These are phyloP conservation scores for Epichloe bromicola DNA, from an alignment of 2,329 filamentous ascomycete genomes.

Conservation along the genomic window DNA sequence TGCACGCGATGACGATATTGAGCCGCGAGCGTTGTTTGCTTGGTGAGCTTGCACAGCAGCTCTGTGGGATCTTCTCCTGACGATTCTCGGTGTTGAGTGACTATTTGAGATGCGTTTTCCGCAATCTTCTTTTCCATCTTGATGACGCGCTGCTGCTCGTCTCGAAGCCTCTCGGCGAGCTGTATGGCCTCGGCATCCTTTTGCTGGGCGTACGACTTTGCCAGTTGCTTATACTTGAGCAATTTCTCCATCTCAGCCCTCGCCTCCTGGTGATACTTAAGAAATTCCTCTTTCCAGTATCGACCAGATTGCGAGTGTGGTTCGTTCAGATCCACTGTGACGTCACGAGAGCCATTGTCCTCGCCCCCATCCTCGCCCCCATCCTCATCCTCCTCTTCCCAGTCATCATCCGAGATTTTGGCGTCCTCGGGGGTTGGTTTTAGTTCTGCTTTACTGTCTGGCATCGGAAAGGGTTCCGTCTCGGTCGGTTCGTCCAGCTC, in stretches of 20 bases:
- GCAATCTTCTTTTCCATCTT: conserved; percentile 50
- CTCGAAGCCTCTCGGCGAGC: conserved; percentile 50
- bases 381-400: conserved; percentile 33
- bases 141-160: conserved; percentile 53
- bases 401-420: conserved; percentile 29
- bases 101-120: conserved; percentile 46
- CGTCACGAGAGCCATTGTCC: conserved; percentile 39
- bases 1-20: conserved; percentile 48
- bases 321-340: conserved; percentile 58
- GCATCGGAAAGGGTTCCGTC: conserved; percentile 22
- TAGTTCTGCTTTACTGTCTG: conserved; percentile 8
- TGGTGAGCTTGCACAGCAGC: conserved; percentile 39
- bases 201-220: conserved; percentile 65
- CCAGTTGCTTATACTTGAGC: conserved; percentile 65
- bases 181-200: conserved; percentile 62
- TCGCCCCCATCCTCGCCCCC: conserved; percentile 22
- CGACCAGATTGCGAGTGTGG: conserved; percentile 62
- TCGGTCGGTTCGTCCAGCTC: conserved; percentile 34
- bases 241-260: conserved; percentile 64
- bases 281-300: conserved; percentile 71
- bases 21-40: conserved; percentile 42
- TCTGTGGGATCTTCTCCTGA: conserved; percentile 32
- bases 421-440: neutral
- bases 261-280: conserved; percentile 60
- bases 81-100: conserved; percentile 17